A percentile compares a stretch with the other conserved stretches of the same genome.
These are phyloP conservation scores for Amphibolis antarctica DNA, from an alignment of 106 monocot genomes.

Conservation along the genomic window DNA sequence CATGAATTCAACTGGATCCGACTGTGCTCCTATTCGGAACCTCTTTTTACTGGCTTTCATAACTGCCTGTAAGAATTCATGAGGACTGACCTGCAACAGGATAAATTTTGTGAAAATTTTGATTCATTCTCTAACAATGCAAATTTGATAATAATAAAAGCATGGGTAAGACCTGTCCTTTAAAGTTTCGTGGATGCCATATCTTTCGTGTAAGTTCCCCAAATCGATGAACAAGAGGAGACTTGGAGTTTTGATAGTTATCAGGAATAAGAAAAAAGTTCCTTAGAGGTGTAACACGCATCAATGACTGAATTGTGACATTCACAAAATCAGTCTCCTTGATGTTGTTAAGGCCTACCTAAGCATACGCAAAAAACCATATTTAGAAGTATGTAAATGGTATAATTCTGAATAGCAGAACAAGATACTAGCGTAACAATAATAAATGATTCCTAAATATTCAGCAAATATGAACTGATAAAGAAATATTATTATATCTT, in stretches of 20 bases:
- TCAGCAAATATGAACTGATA: background rate
- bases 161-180: constrained; percentile 63
- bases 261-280: constrained; percentile 96
- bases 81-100: constrained; percentile 33
- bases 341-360: constrained; percentile 99
- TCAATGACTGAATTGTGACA: constrained; percentile 93
- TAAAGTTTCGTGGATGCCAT: constrained; percentile 97
- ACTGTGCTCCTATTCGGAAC: constrained; percentile 92
- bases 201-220: constrained; percentile 91
- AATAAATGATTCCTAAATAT: background rate
- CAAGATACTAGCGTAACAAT: background rate
- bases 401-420: background rate
- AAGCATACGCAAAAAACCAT: constrained; percentile 7
- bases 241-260: constrained; percentile 82
- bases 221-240: constrained; percentile 70
- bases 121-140: background rate
- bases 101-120: background rate
- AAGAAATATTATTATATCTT: constrained; percentile 7
- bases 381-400: too few relatives aligned
- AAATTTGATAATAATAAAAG: background rate
- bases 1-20: constrained; percentile 99
- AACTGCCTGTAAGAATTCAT: constrained; percentile 97
- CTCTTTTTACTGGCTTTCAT: constrained; percentile 94
- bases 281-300: constrained; percentile 91
- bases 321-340: constrained; percentile 99